phyloP scores from a whole-genome alignment of 1,139 yeast species.

The Kodamaea alishanica region DNA sequence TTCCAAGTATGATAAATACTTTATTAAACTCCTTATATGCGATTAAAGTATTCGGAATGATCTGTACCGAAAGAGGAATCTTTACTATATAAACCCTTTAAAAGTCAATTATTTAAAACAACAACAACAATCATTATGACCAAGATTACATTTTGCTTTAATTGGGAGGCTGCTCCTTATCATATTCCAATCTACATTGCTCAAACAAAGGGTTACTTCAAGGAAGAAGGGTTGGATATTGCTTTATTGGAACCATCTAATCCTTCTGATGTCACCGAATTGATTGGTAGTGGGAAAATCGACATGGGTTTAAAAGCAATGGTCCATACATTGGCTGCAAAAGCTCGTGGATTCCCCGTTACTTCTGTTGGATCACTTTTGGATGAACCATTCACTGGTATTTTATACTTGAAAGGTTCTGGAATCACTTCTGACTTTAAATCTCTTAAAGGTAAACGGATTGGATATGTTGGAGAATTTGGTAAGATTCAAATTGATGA shows the following conservation, averaged over 20 bases:
- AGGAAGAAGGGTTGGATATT: constrained; percentile 48
- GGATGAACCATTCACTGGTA: constrained; percentile 59
- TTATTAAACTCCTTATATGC: no score
- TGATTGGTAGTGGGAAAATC: constrained; percentile 54
- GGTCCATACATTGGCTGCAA: constrained; percentile 60
- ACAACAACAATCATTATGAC: no score
- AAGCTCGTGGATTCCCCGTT: constrained; percentile 57
- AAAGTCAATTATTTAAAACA: no score
- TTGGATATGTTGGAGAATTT: constrained; percentile 59
- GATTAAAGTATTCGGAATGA: no score
- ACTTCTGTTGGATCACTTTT: constrained; percentile 53
- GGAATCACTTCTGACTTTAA: constrained; percentile 52
- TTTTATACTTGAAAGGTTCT: constrained; percentile 48
- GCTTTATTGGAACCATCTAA: constrained; percentile 56
- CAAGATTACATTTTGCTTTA: constrained; percentile 50
- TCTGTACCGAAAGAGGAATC: no score
- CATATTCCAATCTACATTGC: constrained; percentile 54
- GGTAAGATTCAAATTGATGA: constrained; percentile 59
- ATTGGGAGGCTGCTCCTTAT: constrained; percentile 59
- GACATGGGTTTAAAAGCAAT: constrained; percentile 61
- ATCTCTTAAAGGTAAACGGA: constrained; percentile 50
- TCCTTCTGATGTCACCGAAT: constrained; percentile 57
- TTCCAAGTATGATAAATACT: background rate
- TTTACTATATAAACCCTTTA: no score
- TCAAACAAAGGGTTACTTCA: constrained; percentile 48